Conservation (phyloP, 768 basidiomycete genomes). For the Tricholoma furcatifolium region DNA sequence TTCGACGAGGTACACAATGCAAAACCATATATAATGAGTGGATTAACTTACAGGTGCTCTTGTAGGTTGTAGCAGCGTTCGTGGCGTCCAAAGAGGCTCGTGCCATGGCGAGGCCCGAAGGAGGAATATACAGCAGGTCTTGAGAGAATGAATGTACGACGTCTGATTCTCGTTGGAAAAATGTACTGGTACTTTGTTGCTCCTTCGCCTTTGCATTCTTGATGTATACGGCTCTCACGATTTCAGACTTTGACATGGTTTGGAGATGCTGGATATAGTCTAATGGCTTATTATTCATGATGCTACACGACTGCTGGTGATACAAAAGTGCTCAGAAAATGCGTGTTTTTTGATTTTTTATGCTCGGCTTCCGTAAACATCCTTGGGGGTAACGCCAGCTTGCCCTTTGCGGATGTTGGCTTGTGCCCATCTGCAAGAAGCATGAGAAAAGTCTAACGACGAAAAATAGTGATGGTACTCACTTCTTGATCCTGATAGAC, state of each 20-base stretch:
- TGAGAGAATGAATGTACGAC: not conserved
- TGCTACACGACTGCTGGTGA: not conserved
- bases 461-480: conserved; percentile 25
- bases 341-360: conserved; percentile 20
- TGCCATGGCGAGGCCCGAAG: not conserved
- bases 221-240: not conserved
- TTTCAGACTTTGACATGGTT: no score
- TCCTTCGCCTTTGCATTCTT: no score
- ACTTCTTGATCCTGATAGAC: conserved; percentile 98
- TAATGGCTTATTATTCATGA: no score
- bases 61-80: conserved; percentile 24
- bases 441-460: conserved; percentile 4
- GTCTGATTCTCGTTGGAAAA: no score
- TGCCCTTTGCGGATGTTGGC: conserved; percentile 85
- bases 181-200: not conserved
- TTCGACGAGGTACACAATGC: conserved; percentile 44
- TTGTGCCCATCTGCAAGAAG: conserved; percentile 70
- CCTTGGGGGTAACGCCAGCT: conserved; percentile 70
- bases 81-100: conserved; percentile 5
- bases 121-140: not conserved
- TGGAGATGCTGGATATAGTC: no score
- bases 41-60: not conserved
- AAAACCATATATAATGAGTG: not conserved
- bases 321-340: not conserved
- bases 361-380: conserved; percentile 73